phyloP scores from a whole-genome alignment of 2,329 filamentous ascomycete species.

The Fusarium sp. region DNA sequence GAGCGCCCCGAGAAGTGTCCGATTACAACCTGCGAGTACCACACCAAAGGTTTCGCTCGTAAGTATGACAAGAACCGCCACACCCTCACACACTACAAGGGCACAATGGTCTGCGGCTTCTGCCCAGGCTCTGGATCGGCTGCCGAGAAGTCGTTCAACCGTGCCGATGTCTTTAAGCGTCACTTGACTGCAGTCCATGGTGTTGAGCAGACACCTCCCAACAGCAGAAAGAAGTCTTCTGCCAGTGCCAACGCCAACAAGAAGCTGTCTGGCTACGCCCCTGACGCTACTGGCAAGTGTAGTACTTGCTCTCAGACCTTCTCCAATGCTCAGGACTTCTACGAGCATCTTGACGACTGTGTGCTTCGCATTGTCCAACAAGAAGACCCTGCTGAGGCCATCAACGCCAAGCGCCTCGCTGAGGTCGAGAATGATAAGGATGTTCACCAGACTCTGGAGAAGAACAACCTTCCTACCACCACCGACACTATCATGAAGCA shows the following conservation, averaged over 20 bases:
- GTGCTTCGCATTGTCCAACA: slow-evolving; percentile 78
- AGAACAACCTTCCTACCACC: slow-evolving; percentile 67
- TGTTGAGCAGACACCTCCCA: slow-evolving; percentile 92
- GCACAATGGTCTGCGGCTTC: slow-evolving; percentile 96
- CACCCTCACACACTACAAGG: slow-evolving; percentile 95
- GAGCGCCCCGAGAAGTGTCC: slow-evolving; percentile 95
- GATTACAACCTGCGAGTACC: slow-evolving; percentile 90
- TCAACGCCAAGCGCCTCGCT: slow-evolving; percentile 74
- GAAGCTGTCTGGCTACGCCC: slow-evolving; percentile 76
- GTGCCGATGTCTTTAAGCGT: slow-evolving; percentile 94
- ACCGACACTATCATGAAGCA: slow-evolving; percentile 56
- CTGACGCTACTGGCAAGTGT: slow-evolving; percentile 90
- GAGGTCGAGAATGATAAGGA: slow-evolving; percentile 73
- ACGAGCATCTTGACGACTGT: slow-evolving; percentile 91
- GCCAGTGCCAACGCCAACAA: slow-evolving; percentile 60
- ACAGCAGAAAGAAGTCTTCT: slow-evolving; percentile 80
- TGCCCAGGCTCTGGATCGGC: slow-evolving; percentile 89
- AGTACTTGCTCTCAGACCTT: slow-evolving; percentile 94
- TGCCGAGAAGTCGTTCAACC: slow-evolving; percentile 94
- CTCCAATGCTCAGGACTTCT: slow-evolving; percentile 95
- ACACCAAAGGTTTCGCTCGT: slow-evolving; percentile 89
- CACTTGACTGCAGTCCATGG: slow-evolving; percentile 91
- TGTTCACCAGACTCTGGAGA: slow-evolving; percentile 71
- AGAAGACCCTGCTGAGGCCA: slow-evolving; percentile 75
- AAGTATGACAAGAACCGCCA: slow-evolving; percentile 98